Evolutionary conservation across 441 rosid genomes (phyloP).

Genomic region (Pelargonium australe): DNA sequence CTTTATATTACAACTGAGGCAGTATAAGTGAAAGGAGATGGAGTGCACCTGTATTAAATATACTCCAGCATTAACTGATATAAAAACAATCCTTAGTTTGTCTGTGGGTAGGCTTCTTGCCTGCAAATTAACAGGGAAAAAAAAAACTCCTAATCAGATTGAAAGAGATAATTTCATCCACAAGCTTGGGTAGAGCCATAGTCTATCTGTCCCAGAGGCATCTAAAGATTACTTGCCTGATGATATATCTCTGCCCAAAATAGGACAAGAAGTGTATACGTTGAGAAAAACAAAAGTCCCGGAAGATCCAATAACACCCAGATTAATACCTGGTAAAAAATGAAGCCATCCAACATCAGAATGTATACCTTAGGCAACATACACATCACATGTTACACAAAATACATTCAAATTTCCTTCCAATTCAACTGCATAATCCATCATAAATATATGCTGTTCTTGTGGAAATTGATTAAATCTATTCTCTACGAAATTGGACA

Average conservation of each 20-base stretch:
- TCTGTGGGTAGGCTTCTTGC: constrained; percentile 61
- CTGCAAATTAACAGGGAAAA: constrained; percentile 27
- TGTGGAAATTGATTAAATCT: no score
- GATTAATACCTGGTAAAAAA: constrained; percentile 47
- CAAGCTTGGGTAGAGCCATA: not conserved
- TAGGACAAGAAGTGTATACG: constrained; percentile 78
- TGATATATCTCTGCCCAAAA: constrained; percentile 99
- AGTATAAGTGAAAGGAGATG: not conserved
- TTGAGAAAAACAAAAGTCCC: constrained; percentile 78
- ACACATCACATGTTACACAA: not conserved
- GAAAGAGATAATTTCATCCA: not conserved
- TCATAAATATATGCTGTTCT: no score
- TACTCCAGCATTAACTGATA: constrained; percentile 41
- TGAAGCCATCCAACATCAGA: constrained; percentile 16
- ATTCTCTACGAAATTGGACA: not conserved
- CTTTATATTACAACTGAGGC: not conserved
- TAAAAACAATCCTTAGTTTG: constrained; percentile 44
- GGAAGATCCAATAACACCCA: constrained; percentile 72
- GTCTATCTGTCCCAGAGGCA: not conserved
- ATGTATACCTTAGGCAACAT: constrained; percentile 5
- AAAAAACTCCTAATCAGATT: not conserved
- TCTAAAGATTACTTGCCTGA: constrained; percentile 50
- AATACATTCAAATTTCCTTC: not conserved
- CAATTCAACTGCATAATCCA: not conserved
- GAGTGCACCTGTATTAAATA: constrained; percentile 52